Percentiles rank a stretch among this genome's conserved stretches.
These are phyloP conservation scores for Picea sitchensis DNA, from an alignment of 75 land plant genomes.

Conservation along the genomic window DNA sequence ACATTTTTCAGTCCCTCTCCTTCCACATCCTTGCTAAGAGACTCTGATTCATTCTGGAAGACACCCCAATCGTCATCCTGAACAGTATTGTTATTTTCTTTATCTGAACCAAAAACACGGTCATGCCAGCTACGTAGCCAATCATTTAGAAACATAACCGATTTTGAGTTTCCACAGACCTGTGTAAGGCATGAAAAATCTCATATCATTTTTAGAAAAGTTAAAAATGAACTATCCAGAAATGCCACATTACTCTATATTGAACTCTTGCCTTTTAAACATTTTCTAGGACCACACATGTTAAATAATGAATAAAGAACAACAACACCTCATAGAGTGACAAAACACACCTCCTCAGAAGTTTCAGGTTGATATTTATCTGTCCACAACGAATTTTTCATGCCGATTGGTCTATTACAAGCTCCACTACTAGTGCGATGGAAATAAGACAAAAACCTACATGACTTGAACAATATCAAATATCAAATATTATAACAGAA, in stretches of 20 bases:
- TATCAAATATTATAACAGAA: background rate
- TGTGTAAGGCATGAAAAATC: slow-evolving; percentile 14
- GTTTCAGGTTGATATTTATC: slow-evolving; percentile 78
- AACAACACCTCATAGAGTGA: background rate
- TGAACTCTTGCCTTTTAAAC: background rate
- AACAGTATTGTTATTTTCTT: slow-evolving; percentile 5
- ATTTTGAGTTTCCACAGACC: slow-evolving; percentile 86
- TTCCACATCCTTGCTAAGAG: slow-evolving; percentile 26
- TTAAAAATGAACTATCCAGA: background rate
- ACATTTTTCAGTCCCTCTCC: slow-evolving; percentile 45
- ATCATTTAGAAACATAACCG: slow-evolving; percentile 57
- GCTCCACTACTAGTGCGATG: slow-evolving; percentile 6
- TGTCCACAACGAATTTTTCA: slow-evolving; percentile 59
- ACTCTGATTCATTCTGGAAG: slow-evolving; percentile 36
- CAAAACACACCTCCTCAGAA: slow-evolving; percentile 45
- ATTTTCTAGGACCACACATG: background rate
- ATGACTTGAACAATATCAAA: background rate
- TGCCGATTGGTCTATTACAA: background rate
- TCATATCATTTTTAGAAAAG: slow-evolving; percentile 3
- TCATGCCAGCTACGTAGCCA: slow-evolving; percentile 80
- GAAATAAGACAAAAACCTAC: slow-evolving; percentile 22
- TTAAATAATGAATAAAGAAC: background rate
- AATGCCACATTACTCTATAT: background rate
- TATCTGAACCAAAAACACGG: slow-evolving; percentile 17
- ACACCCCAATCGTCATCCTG: slow-evolving; percentile 30